phyloP scores from a whole-genome alignment of 306 rosid genomes.

The Geum urbanum region DNA sequence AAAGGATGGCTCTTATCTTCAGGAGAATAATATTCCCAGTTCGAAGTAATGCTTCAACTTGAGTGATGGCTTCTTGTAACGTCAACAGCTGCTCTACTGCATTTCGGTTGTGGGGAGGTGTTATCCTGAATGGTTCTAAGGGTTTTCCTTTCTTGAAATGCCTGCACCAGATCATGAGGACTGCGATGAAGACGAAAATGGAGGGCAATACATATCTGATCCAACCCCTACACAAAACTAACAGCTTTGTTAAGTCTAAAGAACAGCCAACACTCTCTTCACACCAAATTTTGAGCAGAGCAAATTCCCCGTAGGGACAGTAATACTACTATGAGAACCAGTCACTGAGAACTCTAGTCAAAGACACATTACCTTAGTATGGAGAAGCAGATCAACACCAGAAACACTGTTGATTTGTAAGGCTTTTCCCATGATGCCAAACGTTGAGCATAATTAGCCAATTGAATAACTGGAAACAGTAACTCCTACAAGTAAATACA shows the following conservation, averaged over 20 bases:
- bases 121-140: slow-evolving; percentile 60
- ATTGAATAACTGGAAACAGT: slow-evolving; percentile 54
- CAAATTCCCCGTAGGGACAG: background rate
- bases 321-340: background rate
- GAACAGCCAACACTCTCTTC: background rate
- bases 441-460: slow-evolving; percentile 40
- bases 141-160: slow-evolving; percentile 53
- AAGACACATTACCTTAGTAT: slow-evolving; percentile 57
- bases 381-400: slow-evolving; percentile 50
- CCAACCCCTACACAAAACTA: slow-evolving; percentile 70
- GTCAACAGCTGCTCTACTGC: slow-evolving; percentile 83
- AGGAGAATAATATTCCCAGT: slow-evolving; percentile 78
- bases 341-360: slow-evolving; percentile 9
- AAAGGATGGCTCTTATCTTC: slow-evolving; percentile 78
- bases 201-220: slow-evolving; percentile 64
- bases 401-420: slow-evolving; percentile 56
- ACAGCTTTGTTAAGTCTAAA: slow-evolving; percentile 5
- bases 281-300: background rate
- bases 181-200: slow-evolving; percentile 46
- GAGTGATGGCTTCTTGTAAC: slow-evolving; percentile 78
- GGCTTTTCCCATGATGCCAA: slow-evolving; percentile 79
- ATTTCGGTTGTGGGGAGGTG: slow-evolving; percentile 64
- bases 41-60: slow-evolving; percentile 69
- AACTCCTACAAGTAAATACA: slow-evolving; percentile 60
- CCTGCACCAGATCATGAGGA: slow-evolving; percentile 66